These are phyloP conservation scores for Amanita fuliginea DNA, from an alignment of 768 basidiomycete genomes.

Conservation along the genomic window DNA sequence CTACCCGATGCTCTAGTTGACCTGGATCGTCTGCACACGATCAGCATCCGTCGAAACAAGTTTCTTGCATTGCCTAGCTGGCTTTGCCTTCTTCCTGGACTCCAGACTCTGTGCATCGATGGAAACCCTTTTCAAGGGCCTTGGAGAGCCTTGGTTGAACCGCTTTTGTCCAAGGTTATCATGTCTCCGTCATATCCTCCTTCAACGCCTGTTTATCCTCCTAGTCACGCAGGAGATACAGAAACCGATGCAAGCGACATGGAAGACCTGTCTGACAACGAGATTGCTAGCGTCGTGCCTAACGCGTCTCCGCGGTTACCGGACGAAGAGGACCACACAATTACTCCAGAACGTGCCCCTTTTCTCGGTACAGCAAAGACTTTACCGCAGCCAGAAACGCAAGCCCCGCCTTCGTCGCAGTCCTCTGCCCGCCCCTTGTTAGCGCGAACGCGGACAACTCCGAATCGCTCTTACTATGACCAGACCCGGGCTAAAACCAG, in stretches of 20 bases:
- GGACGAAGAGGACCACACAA: conserved; percentile 70
- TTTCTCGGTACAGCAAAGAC: conserved; percentile 41
- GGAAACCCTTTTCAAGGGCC: conserved; percentile 93
- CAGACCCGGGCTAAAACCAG: conserved; percentile 27
- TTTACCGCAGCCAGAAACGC: conserved; percentile 27
- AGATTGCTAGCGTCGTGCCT: conserved; percentile 30
- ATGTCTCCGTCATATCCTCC: conserved; percentile 54
- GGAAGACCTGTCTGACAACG: conserved; percentile 52
- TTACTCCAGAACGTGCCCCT: conserved; percentile 51
- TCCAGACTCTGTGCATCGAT: conserved; percentile 88
- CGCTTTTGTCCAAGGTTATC: conserved; percentile 58
- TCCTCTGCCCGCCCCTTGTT: conserved; percentile 30
- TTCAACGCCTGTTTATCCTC: conserved; percentile 50
- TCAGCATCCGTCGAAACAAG: conserved; percentile 83
- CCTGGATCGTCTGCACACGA: conserved; percentile 76
- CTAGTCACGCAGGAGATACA: conserved; percentile 31
- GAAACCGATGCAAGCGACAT: conserved; percentile 34
- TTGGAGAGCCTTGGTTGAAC: conserved; percentile 84
- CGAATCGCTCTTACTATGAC: conserved; percentile 45
- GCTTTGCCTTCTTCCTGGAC: conserved; percentile 76
- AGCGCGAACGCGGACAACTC: conserved; percentile 63
- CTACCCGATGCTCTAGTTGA: conserved; percentile 66
- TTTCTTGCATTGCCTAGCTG: conserved; percentile 87
- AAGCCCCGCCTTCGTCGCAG: conserved; percentile 13
- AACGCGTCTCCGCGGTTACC: conserved; percentile 19